Evolutionary conservation across 2,329 filamentous ascomycete genomes (phyloP).

Genomic region (Phaeophleospora eucalypticola): DNA sequence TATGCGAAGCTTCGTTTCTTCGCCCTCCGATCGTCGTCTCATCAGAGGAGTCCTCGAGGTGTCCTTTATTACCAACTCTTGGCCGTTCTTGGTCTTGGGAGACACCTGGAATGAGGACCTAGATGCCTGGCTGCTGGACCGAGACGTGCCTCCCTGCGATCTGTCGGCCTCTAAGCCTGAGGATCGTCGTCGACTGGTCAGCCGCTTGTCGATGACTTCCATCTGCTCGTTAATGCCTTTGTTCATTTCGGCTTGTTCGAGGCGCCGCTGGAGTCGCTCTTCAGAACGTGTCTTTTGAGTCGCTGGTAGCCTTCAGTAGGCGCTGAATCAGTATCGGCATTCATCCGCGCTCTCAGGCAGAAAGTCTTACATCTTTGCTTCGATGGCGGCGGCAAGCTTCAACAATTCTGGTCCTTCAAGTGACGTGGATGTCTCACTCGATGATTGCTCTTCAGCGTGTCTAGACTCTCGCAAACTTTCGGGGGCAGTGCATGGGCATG

Average conservation of each 20-base stretch:
- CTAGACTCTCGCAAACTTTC: no score
- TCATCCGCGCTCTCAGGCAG: no score
- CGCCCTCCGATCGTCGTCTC: not conserved
- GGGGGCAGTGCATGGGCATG: no score
- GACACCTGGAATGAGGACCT: not conserved
- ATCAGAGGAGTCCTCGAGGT: not conserved
- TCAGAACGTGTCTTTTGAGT: not conserved
- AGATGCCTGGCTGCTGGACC: not conserved
- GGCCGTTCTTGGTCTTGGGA: not conserved
- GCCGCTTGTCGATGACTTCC: not conserved
- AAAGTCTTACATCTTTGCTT: not conserved
- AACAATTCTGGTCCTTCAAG: no score
- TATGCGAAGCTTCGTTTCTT: not conserved
- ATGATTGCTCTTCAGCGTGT: no score
- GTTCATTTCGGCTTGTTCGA: not conserved
- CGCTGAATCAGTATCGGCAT: no score
- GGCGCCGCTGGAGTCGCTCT: not conserved
- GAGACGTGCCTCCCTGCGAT: not conserved
- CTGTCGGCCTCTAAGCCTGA: not conserved
- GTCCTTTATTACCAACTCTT: no score
- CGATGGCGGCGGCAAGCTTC: no score
- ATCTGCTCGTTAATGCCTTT: not conserved
- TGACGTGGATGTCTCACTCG: no score
- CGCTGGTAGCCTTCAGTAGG: not conserved
- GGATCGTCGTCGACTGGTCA: not conserved